Conservation (phyloP, 192 early-diverging fungal species). For the Coemansia sp. region DNA sequence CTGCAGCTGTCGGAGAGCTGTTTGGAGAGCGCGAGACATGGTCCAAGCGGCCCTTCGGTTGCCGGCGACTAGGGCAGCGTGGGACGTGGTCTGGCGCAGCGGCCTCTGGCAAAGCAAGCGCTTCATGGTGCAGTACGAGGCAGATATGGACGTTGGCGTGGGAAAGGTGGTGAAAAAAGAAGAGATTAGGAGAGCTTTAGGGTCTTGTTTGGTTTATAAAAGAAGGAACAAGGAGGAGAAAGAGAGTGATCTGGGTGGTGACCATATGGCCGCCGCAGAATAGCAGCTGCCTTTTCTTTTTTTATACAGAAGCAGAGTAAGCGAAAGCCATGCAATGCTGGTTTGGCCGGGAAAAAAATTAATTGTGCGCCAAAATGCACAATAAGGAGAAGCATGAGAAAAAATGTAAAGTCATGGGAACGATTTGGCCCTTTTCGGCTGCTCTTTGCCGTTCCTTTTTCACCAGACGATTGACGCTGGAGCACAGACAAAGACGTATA, state of each 20-base stretch:
- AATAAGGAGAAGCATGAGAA: background rate
- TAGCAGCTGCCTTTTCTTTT: background rate
- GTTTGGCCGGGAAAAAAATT: background rate
- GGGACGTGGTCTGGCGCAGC: background rate
- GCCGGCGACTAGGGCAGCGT: background rate
- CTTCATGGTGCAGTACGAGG: background rate
- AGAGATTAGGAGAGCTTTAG: background rate
- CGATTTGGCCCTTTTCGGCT: too few relatives aligned
- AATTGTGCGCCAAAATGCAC: background rate
- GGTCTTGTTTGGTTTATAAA: background rate
- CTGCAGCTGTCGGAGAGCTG: background rate
- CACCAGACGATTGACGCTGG: too few relatives aligned
- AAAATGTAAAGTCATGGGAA: constrained; percentile 5
- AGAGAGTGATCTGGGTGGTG: background rate
- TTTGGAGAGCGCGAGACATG: background rate
- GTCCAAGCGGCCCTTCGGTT: background rate
- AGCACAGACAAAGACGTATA: too few relatives aligned
- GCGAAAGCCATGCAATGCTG: too few relatives aligned
- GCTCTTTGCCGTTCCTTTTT: too few relatives aligned
- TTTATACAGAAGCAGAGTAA: background rate
- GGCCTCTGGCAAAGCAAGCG: background rate
- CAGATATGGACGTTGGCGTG: too few relatives aligned
- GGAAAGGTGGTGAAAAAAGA: background rate
- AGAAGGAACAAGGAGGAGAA: background rate
- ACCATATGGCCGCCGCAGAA: background rate